These are phyloP conservation scores for Aspergillus kassunensis DNA, from an alignment of 495 filamentous ascomycete genomes.

Conservation along the genomic window DNA sequence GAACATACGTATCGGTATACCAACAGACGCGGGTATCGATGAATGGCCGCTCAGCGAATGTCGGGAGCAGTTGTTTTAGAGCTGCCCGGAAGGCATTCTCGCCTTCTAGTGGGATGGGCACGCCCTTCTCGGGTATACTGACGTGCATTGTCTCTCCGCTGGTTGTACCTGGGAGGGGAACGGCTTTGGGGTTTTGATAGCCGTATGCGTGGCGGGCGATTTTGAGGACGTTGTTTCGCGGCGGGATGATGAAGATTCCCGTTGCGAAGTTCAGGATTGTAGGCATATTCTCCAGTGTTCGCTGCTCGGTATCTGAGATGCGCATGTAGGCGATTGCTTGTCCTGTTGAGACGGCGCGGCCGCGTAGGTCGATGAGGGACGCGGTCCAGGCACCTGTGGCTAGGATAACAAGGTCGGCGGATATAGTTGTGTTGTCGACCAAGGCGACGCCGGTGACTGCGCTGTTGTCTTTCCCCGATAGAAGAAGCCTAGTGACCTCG, in stretches of 20 bases:
- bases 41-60: constrained; percentile 61
- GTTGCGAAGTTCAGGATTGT: constrained; percentile 74
- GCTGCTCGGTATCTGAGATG: constrained; percentile 65
- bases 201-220: constrained; percentile 79
- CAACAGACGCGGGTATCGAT: constrained; percentile 73
- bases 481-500: constrained; percentile 56
- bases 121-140: constrained; percentile 35
- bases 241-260: constrained; percentile 82
- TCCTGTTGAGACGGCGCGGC: constrained; percentile 69
- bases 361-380: constrained; percentile 71
- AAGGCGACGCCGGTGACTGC: constrained; percentile 53
- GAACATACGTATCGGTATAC: constrained; percentile 75
- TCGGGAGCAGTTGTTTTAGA: constrained; percentile 59
- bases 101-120: constrained; percentile 55
- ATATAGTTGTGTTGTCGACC: constrained; percentile 46
- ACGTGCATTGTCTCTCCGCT: constrained; percentile 33
- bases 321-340: constrained; percentile 76
- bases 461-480: constrained; percentile 8
- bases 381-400: constrained; percentile 86
- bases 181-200: constrained; percentile 62
- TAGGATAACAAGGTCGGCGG: constrained; percentile 70
- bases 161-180: constrained; percentile 34
- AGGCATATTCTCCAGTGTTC: constrained; percentile 58
- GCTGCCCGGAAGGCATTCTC: constrained; percentile 57
- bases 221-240: constrained; percentile 67